Evolutionary conservation across 2,329 filamentous ascomycete species (phyloP).

Genomic region (Fusarium pininemorale): DNA sequence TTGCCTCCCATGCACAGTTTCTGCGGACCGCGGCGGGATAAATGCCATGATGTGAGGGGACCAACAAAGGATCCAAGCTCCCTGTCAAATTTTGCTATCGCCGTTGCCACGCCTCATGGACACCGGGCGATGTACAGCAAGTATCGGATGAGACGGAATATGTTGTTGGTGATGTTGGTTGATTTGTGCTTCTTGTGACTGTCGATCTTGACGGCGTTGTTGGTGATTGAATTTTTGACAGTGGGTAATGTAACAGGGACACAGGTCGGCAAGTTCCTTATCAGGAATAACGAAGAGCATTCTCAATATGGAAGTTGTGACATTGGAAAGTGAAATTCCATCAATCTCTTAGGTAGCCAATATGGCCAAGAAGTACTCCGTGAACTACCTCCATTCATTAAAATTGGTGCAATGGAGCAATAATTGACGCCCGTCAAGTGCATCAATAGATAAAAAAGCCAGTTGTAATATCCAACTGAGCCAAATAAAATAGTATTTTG

Average conservation of each 20-base stretch:
- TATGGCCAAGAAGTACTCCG: too few species aligned
- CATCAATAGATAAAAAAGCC: not conserved
- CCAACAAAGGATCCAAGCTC: slow-evolving; percentile 25
- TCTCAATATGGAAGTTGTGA: not conserved
- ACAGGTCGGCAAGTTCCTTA: not conserved
- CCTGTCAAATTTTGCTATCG: not conserved
- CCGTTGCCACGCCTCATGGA: slow-evolving; percentile 3
- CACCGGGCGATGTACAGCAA: not conserved
- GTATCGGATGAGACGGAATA: not conserved
- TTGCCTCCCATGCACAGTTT: slow-evolving; percentile 13
- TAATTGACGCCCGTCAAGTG: too few species aligned
- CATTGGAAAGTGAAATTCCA: not conserved
- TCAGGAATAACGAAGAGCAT: not conserved
- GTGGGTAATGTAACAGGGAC: not conserved
- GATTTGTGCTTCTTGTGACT: not conserved
- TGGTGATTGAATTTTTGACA: not conserved
- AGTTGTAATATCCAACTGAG: not conserved
- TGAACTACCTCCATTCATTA: not conserved
- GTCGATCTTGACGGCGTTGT: not conserved
- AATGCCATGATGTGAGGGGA: not conserved
- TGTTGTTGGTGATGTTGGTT: slow-evolving; percentile 1
- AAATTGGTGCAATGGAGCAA: not conserved
- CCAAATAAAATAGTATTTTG: not conserved
- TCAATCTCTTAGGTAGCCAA: not conserved
- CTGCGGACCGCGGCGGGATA: slow-evolving; percentile 26